phyloP scores from a whole-genome alignment of 306 rosid genomes.

The Cicer yamashitae region DNA sequence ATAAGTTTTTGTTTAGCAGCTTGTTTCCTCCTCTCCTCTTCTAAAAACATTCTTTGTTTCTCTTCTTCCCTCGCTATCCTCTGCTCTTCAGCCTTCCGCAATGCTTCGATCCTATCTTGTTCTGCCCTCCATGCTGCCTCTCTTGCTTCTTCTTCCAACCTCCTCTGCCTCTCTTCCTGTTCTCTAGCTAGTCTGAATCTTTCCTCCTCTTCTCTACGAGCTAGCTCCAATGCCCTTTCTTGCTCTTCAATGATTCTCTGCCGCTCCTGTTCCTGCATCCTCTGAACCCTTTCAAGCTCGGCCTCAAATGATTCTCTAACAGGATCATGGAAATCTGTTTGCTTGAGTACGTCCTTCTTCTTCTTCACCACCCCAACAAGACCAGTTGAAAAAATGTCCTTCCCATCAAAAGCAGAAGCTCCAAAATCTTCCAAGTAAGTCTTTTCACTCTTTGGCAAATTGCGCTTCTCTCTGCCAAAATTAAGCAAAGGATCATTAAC shows the following conservation, averaged over 20 bases:
- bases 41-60: constrained; percentile 67
- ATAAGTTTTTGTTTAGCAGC: constrained; percentile 93
- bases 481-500: constrained; percentile 78
- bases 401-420: constrained; percentile 71
- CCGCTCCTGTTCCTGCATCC: constrained; percentile 93
- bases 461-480: constrained; percentile 83
- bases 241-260: constrained; percentile 81
- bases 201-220: constrained; percentile 94
- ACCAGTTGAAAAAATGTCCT: constrained; percentile 67
- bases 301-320: constrained; percentile 98
- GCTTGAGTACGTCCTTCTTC: constrained; percentile 79
- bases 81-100: constrained; percentile 84
- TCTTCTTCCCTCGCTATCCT: constrained; percentile 86
- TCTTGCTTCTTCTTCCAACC: constrained; percentile 89
- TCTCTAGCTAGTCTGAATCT: constrained; percentile 70
- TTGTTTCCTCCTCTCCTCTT: constrained; percentile 93
- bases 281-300: constrained; percentile 98
- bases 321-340: constrained; percentile 89
- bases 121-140: constrained; percentile 95
- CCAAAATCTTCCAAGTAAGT: constrained; percentile 73
- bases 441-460: constrained; percentile 67
- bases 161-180: constrained; percentile 85
- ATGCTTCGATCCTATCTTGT: constrained; percentile 74
- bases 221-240: constrained; percentile 78
- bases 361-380: constrained; percentile 83